Conservation (phyloP, 495 filamentous ascomycete species). For the Penicillium cosmopolitanum region DNA sequence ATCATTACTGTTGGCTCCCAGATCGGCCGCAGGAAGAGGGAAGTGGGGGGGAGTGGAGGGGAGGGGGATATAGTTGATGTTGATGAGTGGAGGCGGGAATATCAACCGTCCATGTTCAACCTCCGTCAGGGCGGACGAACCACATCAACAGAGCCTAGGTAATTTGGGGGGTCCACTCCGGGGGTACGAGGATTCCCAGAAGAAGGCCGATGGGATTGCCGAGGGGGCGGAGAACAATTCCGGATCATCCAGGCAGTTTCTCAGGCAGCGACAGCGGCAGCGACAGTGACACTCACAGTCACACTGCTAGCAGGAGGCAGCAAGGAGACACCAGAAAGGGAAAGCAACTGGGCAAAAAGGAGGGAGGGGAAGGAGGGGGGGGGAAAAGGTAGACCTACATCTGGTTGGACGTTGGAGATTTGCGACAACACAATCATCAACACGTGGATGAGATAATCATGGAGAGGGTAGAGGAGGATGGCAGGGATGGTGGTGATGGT, state of each 20-base stretch:
- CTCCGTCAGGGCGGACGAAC: slow-evolving; percentile 18
- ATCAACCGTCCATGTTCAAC: slow-evolving; percentile 12
- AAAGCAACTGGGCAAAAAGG: neutral
- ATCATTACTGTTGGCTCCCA: slow-evolving; percentile 6
- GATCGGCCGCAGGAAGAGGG: neutral
- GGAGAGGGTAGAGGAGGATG: slow-evolving; percentile 13
- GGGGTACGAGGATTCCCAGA: slow-evolving; percentile 6
- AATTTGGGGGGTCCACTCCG: slow-evolving; percentile 5
- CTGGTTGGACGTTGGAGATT: neutral
- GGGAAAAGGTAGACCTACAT: slow-evolving; percentile 19
- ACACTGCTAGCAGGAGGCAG: neutral
- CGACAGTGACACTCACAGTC: too few relatives aligned
- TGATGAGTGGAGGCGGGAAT: slow-evolving; percentile 3
- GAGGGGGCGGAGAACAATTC: slow-evolving; percentile 2
- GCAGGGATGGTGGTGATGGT: neutral
- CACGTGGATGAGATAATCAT: slow-evolving; percentile 26
- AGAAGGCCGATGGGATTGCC: slow-evolving; percentile 6
- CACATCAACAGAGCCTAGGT: neutral
- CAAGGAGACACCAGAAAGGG: neutral
- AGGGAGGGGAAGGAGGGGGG: slow-evolving; percentile 1
- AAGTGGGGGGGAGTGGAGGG: neutral
- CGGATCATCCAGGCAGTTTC: neutral
- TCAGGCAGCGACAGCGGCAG: neutral
- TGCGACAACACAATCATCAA: slow-evolving; percentile 1
- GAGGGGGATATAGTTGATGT: slow-evolving; percentile 6